Evolutionary conservation across 257 asterid genomes (phyloP).

Genomic region (Coffea eugenioides): DNA sequence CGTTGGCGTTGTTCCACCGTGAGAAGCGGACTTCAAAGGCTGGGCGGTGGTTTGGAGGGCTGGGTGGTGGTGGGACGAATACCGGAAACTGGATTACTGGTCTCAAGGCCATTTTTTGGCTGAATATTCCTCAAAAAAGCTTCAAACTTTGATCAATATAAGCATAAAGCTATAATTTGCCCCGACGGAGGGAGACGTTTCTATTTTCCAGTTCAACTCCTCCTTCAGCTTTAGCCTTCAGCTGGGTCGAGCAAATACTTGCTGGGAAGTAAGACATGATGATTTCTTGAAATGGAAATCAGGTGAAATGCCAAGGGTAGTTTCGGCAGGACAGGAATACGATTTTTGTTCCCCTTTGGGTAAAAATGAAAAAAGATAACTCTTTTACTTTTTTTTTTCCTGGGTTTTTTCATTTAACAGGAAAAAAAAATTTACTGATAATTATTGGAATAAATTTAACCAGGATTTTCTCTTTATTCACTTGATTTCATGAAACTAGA

Average conservation of each 20-base stretch:
- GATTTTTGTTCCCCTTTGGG: background rate
- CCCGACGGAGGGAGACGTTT: background rate
- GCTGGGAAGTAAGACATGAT: background rate
- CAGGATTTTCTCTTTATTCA: too few relatives aligned
- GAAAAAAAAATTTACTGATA: too few relatives aligned
- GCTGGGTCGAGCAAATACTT: background rate
- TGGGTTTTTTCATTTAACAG: too few relatives aligned
- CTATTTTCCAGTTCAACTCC: background rate
- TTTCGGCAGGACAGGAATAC: background rate
- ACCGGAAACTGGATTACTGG: constrained; percentile 59
- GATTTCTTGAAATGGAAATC: background rate
- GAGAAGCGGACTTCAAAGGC: constrained; percentile 77
- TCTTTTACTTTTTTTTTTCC: background rate
- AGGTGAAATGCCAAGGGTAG: background rate
- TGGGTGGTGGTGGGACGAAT: constrained; percentile 58
- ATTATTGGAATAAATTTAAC: too few relatives aligned
- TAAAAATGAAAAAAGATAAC: background rate
- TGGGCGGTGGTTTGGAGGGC: constrained; percentile 37
- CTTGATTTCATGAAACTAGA: too few relatives aligned
- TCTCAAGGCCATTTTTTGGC: constrained; percentile 40
- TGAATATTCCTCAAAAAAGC: background rate
- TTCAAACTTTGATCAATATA: background rate
- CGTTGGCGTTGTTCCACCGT: constrained; percentile 98
- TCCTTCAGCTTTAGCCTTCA: background rate
- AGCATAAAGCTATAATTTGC: background rate